Evolutionary conservation across 148 eudicot species (phyloP).

Genomic region (Cornus controversa): DNA sequence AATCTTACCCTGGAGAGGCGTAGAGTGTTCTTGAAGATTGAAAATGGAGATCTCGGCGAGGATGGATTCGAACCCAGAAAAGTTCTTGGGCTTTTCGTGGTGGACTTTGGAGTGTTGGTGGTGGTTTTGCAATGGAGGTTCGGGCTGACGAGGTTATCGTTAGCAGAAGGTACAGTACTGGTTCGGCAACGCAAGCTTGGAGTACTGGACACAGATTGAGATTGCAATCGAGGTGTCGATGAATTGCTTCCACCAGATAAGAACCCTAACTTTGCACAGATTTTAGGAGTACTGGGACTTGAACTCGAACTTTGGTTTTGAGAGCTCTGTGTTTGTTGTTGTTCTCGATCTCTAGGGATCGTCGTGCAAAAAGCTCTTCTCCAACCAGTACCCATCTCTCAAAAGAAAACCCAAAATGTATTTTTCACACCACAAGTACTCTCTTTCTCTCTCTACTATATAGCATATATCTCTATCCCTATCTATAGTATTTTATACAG

Average conservation of each 20-base stretch:
- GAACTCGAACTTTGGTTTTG: conserved; percentile 9
- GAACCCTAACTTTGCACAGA: conserved; percentile 41
- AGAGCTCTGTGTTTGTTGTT: conserved; percentile 3
- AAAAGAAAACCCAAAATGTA: background rate
- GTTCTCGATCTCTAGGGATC: conserved; percentile 48
- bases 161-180: conserved; percentile 5
- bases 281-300: conserved; percentile 35
- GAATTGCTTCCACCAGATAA: conserved; percentile 54
- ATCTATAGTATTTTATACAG: background rate
- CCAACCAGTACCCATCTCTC: conserved; percentile 78
- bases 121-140: conserved; percentile 39
- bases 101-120: conserved; percentile 15
- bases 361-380: conserved; percentile 89
- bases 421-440: background rate
- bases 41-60: conserved; percentile 85
- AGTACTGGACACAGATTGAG: conserved; percentile 17
- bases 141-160: conserved; percentile 25
- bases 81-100: conserved; percentile 18
- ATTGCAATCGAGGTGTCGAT: conserved; percentile 50
- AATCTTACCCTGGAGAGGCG: conserved; percentile 62
- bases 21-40: conserved; percentile 65
- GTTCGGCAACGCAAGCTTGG: conserved; percentile 51
- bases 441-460: no score
- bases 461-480: background rate
- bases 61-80: conserved; percentile 40